Conservation (phyloP, 495 filamentous ascomycete genomes). For the Clohesyomyces aquaticus region DNA sequence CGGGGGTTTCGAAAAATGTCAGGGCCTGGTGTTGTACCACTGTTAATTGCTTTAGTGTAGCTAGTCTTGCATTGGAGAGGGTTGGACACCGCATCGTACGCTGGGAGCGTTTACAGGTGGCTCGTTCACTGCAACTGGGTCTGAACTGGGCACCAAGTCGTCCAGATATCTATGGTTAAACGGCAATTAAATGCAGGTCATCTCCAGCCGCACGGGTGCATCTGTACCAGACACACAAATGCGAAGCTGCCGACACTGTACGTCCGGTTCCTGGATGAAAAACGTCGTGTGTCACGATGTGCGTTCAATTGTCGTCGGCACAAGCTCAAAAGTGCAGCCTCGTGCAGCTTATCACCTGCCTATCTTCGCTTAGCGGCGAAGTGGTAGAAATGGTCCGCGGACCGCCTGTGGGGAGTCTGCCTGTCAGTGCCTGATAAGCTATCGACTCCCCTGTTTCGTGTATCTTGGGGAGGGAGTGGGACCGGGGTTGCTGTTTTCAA, state of each 20-base stretch:
- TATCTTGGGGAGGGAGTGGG: neutral
- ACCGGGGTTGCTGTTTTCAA: too few species aligned
- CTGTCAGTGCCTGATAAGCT: neutral
- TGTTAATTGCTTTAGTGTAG: neutral
- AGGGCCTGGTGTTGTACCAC: neutral
- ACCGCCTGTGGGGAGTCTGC: neutral
- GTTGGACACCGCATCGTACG: neutral
- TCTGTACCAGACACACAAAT: too few species aligned
- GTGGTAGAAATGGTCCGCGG: too few species aligned
- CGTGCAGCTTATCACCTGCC: neutral
- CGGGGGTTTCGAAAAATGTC: neutral
- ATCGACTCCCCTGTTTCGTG: neutral
- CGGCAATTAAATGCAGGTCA: too few species aligned
- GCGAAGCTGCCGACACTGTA: too few species aligned
- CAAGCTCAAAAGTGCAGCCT: slow-evolving; percentile 6
- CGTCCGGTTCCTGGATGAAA: too few species aligned
- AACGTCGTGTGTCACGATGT: neutral
- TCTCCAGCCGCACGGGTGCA: too few species aligned
- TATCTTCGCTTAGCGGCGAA: neutral
- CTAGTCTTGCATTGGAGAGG: neutral
- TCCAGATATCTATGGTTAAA: too few species aligned
- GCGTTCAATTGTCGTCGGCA: neutral
- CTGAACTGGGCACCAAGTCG: too few species aligned
- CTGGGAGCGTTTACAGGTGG: neutral
- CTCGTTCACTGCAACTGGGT: neutral